Evolutionary conservation across 306 rosid genomes (phyloP), one percentile per base, ranked within the genome.

Genomic region (Ammopiptanthus mongolicus): DNA sequence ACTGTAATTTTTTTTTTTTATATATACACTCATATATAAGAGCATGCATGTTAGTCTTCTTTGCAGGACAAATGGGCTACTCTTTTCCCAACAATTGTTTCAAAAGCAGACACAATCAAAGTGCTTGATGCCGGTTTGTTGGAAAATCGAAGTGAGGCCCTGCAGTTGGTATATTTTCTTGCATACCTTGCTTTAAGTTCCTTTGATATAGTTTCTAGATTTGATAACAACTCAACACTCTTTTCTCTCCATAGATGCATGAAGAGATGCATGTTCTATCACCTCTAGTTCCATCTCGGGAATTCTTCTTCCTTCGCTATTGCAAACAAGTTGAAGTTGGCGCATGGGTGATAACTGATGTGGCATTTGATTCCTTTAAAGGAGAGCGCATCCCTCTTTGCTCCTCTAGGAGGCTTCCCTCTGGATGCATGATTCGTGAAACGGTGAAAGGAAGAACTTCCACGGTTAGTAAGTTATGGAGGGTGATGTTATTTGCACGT

Each of bases 201-300:
- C 18, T 18, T 17, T 1, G 12, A 25, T 2, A n/a, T 6, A 17
- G 8, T 19, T 34, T 65, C 67, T 33, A 25, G 17, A 36, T 58
- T 56, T 65, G 48, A 12, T 18, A n/a, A 74, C n/a, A 55, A 65
- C 34, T 39, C 2, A 19, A 11, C 37, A 66, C 18, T 42, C 25
- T 28, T 58, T 29, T 25, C 28, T 25, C 5, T 76, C 21, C 76
- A 79, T 84, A 91, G 92, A 84, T 89, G 94, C 65, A 79, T 57
- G 89, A 75, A 62, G 78, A 91, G 66, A 52, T 86, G 88, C 94
- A 89, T 76, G 65, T 77, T 51, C 84, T 89, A 25, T 91, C 97
- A 10, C 97, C 92, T 0, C 22, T 87, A 10, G 88, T 87, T 36
- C 65, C 75, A 19, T 65, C 89, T 23, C 68, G 92, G 5, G 84